These are phyloP conservation scores for Pestalotiopsis sp. DNA, from an alignment of 2,329 filamentous ascomycete genomes.

Conservation along the genomic window DNA sequence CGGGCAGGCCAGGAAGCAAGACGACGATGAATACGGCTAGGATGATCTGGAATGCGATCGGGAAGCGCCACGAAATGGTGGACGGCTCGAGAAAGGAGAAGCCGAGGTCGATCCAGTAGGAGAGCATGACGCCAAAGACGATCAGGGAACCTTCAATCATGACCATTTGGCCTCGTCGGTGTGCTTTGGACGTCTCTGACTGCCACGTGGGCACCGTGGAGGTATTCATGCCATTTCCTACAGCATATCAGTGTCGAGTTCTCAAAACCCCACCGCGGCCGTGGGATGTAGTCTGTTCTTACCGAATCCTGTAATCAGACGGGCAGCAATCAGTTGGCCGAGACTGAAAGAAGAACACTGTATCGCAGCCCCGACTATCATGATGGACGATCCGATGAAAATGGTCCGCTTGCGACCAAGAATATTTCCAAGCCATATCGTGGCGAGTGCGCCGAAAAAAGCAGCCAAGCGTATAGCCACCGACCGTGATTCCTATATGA, in stretches of 20 bases:
- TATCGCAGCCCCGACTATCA: slow-evolving; percentile 19
- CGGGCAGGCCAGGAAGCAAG: slow-evolving; percentile 1
- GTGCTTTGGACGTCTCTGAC: slow-evolving; percentile 19
- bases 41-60: slow-evolving; percentile 10
- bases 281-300: not conserved
- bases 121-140: slow-evolving; percentile 12
- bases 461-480: slow-evolving; percentile 20
- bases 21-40: slow-evolving; percentile 6
- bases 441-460: slow-evolving; percentile 20
- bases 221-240: slow-evolving; percentile 18
- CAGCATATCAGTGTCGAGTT: not conserved
- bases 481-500: slow-evolving; percentile 17
- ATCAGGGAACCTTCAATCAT: slow-evolving; percentile 19
- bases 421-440: slow-evolving; percentile 18
- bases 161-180: slow-evolving; percentile 19
- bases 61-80: slow-evolving; percentile 10
- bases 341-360: slow-evolving; percentile 17
- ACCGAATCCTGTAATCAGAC: slow-evolving; percentile 19
- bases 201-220: slow-evolving; percentile 21
- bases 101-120: slow-evolving; percentile 12
- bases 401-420: slow-evolving; percentile 19
- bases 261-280: not conserved
- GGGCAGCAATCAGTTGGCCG: slow-evolving; percentile 17
- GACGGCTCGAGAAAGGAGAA: slow-evolving; percentile 13
- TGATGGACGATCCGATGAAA: slow-evolving; percentile 16